phyloP scores from a whole-genome alignment of 2,329 filamentous ascomycete genomes.

The Beauveria sp. region DNA sequence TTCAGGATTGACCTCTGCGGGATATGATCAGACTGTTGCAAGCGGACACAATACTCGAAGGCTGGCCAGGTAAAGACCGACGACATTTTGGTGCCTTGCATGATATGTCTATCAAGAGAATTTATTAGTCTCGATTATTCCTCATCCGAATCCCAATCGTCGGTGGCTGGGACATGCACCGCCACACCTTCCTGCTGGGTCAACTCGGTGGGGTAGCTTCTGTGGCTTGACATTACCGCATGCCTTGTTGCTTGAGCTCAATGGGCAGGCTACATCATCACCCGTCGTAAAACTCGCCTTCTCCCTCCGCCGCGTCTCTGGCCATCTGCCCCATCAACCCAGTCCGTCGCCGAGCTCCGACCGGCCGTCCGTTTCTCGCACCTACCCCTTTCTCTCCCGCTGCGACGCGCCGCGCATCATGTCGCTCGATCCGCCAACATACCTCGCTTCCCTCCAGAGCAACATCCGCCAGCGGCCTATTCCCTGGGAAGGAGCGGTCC shows the following conservation, averaged over 20 bases:
- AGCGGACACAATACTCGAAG: background rate
- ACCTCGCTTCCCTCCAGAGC: constrained; percentile 79
- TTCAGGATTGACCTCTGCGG: background rate
- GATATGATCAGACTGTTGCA: background rate
- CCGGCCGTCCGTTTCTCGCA: constrained; percentile 4
- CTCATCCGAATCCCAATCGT: background rate
- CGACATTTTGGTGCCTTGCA: no score
- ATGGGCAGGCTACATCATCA: constrained; percentile 24
- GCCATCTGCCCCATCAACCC: constrained; percentile 10
- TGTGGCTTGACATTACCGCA: constrained; percentile 6
- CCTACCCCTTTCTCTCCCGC: constrained; percentile 8
- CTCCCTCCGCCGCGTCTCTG: constrained; percentile 11
- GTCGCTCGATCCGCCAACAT: constrained; percentile 88
- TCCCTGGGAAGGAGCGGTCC: constrained; percentile 93
- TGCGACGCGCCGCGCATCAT: constrained; percentile 40
- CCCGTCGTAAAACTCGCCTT: constrained; percentile 18
- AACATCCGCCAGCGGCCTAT: constrained; percentile 95
- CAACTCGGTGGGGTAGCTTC: background rate
- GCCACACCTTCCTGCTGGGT: background rate
- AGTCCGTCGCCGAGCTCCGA: constrained; percentile 9
- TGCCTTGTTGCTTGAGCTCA: background rate
- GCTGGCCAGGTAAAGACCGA: no score
- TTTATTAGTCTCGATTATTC: no score
- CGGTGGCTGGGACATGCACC: background rate
- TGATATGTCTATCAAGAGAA: no score